Evolutionary conservation across 164 flowering plant genomes (phyloP).

Genomic region (Dillenia suffruticosa): DNA sequence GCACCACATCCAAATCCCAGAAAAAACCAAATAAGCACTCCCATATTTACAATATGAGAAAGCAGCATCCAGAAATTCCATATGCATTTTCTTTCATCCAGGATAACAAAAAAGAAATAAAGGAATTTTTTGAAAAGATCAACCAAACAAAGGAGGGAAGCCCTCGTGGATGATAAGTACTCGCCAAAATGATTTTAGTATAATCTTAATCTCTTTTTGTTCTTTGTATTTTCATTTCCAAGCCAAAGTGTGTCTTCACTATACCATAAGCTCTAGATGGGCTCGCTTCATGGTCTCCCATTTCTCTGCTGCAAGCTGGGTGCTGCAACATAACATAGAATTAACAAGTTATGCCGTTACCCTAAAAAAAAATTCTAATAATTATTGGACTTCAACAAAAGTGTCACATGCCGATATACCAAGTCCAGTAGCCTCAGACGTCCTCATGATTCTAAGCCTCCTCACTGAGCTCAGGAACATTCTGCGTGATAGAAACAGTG

Average conservation of each 20-base stretch:
- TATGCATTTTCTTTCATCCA: conserved; percentile 10
- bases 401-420: conserved; percentile 26
- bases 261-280: conserved; percentile 17
- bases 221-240: not conserved
- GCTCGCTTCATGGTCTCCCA: conserved; percentile 36
- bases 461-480: conserved; percentile 73
- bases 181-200: conserved; percentile 12
- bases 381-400: not conserved
- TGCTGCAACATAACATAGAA: conserved; percentile 25
- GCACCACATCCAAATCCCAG: conserved; percentile 20
- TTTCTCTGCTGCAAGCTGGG: conserved; percentile 38
- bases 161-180: conserved; percentile 1
- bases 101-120: conserved; percentile 13
- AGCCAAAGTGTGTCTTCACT: conserved; percentile 1
- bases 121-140: conserved; percentile 9
- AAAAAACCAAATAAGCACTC: conserved; percentile 15
- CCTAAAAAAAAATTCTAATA: too few species aligned
- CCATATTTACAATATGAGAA: conserved; percentile 34
- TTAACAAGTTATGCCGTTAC: not conserved
- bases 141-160: conserved; percentile 3
- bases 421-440: conserved; percentile 72
- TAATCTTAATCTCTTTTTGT: conserved; percentile 3
- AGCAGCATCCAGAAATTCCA: conserved; percentile 17
- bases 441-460: conserved; percentile 79
- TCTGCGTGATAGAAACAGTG: conserved; percentile 19